Percentiles rank a stretch among this genome's conserved stretches.
These are phyloP conservation scores for Zymoseptoria tritici DNA, from an alignment of 2,329 filamentous ascomycete species.

Conservation along the genomic window DNA sequence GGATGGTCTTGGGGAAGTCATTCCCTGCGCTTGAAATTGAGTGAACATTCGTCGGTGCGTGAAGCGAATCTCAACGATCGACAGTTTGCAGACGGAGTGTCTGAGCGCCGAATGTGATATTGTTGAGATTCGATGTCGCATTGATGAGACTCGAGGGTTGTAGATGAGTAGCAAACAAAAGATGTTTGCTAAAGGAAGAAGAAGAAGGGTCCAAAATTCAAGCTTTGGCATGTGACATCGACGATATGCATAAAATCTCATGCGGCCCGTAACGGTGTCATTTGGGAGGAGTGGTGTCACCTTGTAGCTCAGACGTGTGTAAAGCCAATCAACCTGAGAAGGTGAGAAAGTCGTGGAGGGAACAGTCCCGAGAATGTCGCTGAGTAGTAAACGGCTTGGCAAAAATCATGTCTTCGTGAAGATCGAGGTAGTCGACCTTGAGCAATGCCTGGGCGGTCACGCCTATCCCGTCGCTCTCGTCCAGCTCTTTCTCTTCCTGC, in stretches of 20 bases:
- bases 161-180: not conserved
- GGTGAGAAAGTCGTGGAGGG: too few species aligned
- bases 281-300: too few species aligned
- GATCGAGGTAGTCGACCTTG: too few species aligned
- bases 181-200: not conserved
- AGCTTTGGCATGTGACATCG: not conserved
- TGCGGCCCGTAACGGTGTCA: too few species aligned
- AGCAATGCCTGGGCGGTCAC: too few species aligned
- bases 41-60: not conserved
- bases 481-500: too few species aligned
- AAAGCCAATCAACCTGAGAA: too few species aligned
- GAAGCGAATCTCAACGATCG: not conserved
- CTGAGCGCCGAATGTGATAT: not conserved
- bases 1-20: not conserved
- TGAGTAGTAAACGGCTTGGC: too few species aligned
- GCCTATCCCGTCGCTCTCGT: too few species aligned
- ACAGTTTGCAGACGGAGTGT: not conserved
- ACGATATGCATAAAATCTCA: not conserved
- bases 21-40: not conserved
- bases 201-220: not conserved
- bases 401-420: too few species aligned
- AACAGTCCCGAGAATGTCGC: too few species aligned
- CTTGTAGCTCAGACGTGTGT: too few species aligned
- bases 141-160: not conserved
- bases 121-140: not conserved